Evolutionary conservation across 1,284 basidiomycete genomes (phyloP), one percentile per base, ranked within the genome.

Genomic region (Trametes polyzona): DNA sequence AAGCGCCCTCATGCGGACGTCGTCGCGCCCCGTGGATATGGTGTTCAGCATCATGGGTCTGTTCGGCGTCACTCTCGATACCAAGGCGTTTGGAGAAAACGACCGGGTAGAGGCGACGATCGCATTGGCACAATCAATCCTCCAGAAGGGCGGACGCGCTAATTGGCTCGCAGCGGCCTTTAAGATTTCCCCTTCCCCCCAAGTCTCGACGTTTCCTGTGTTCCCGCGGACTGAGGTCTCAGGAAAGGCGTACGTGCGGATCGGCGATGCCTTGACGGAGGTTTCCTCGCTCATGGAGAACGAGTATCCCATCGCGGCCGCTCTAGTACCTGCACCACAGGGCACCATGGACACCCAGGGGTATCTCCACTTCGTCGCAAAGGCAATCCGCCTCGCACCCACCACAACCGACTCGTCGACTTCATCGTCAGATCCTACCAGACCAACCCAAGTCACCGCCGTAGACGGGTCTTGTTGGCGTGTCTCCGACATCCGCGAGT

Each of bases 31-130:
- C 12, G 65, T 67, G 12, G 69, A 69, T 53, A 69, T 69, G 69
- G 57, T 68, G 21, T 64, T 69, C 55, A 70, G 69, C 58, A 69
- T 70, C 57, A 68, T 69, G 68, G 67, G 65, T 19, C 58, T 69
- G 5, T 68, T 71, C 48, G 68, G 60, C 47, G 66, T 69, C 26
- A 55, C 55, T n/a, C 63, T 70, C 4, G 51, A 66, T 46, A 36
- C 61, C 4, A 14, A 24, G 9, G 11, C 16, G 7, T 68, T 67
- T 36, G 32, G 52, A 37, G 36, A 57, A 47, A 27, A 65, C 46
- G 69, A 70, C 48, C 60, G 67, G 27, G 42, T 63, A 3, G 55
- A 59, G 23, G 69, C 69, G 12, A 68, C 68, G 1, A 58, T 67
- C 37, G 64, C 60, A 16, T 62, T 70, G 21, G 46, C 57, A 24